Evolutionary conservation across 1,284 basidiomycete genomes (phyloP).

Genomic region (Sanghuangporus baumii): DNA sequence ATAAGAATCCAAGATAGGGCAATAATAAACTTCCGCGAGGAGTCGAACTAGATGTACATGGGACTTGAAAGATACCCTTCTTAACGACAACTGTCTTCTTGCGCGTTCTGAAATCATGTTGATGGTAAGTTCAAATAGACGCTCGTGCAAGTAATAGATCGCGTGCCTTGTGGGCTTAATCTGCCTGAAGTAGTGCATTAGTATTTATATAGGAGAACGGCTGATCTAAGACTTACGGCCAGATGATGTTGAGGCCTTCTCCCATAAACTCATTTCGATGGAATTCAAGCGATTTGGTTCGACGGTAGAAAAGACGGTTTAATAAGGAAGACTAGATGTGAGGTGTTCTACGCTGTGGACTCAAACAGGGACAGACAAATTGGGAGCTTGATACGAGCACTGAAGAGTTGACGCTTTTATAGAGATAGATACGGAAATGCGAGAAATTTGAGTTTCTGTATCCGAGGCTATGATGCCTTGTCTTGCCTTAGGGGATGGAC

Average conservation of each 20-base stretch:
- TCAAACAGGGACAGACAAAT: too few species aligned
- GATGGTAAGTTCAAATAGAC: neutral
- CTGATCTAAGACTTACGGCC: neutral
- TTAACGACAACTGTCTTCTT: neutral
- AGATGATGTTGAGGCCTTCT: neutral
- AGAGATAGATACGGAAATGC: neutral
- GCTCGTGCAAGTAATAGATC: neutral
- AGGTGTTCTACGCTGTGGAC: too few species aligned
- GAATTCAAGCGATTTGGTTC: neutral
- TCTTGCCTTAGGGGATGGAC: neutral
- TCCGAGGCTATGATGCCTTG: neutral
- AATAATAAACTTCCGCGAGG: constrained; percentile 4
- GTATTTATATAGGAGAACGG: neutral
- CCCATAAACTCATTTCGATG: neutral
- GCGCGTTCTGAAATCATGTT: neutral
- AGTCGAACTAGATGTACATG: neutral
- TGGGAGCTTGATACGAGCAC: too few species aligned
- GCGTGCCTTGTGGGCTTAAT: neutral
- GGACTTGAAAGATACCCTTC: neutral
- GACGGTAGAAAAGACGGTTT: neutral
- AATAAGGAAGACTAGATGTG: too few species aligned
- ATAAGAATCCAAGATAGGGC: neutral
- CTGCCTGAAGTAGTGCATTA: neutral
- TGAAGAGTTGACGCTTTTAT: neutral
- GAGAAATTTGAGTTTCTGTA: neutral